phyloP scores from a whole-genome alignment of 2,329 filamentous ascomycete species.

The Cercospora zeina region DNA sequence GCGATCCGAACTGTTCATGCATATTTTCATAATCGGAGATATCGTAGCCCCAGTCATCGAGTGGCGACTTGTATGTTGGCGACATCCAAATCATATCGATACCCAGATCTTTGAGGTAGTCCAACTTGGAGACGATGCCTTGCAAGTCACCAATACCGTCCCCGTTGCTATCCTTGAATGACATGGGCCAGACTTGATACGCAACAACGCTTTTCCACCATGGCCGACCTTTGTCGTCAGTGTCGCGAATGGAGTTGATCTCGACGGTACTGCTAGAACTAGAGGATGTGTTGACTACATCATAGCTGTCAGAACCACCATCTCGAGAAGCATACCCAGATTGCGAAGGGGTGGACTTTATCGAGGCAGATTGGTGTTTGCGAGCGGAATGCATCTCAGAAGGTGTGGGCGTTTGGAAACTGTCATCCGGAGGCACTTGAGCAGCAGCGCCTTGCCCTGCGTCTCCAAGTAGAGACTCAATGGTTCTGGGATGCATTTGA shows the following conservation, averaged over 20 bases:
- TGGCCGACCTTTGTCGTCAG: slow-evolving; percentile 23
- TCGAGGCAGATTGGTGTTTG: background rate
- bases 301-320: background rate
- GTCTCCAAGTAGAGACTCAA: background rate
- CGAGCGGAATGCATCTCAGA: no score
- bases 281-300: background rate
- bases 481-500: background rate
- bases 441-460: background rate
- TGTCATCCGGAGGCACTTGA: background rate
- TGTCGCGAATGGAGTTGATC: background rate
- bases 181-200: slow-evolving; percentile 51
- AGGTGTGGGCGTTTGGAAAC: no score
- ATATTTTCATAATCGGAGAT: slow-evolving; percentile 68
- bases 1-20: slow-evolving; percentile 64
- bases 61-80: slow-evolving; percentile 62
- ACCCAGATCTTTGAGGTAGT: slow-evolving; percentile 61
- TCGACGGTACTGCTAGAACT: background rate
- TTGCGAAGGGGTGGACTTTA: background rate
- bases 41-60: slow-evolving; percentile 69
- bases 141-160: slow-evolving; percentile 62
- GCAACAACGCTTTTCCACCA: slow-evolving; percentile 52
- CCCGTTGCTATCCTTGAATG: slow-evolving; percentile 55
- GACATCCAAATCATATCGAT: slow-evolving; percentile 67
- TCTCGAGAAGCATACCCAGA: background rate
- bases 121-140: slow-evolving; percentile 62